These are phyloP conservation scores for Cladosporium sp. DNA, from an alignment of 2,329 filamentous ascomycete genomes.

Conservation along the genomic window DNA sequence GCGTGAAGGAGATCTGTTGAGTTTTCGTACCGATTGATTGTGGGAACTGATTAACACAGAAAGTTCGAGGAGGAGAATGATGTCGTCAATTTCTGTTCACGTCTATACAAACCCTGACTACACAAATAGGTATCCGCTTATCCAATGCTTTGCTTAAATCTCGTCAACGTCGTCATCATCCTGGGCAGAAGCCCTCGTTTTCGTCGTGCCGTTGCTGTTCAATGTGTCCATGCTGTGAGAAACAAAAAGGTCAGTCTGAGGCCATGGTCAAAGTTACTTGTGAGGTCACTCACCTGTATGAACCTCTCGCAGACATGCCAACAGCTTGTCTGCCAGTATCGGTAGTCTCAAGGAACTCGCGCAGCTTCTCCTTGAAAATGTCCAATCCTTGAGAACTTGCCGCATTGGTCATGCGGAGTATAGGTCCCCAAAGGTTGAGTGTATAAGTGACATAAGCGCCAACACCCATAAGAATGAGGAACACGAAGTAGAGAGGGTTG, in stretches of 20 bases:
- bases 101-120: conserved; percentile 12
- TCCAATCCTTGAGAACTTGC: conserved; percentile 83
- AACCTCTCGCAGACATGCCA: conserved; percentile 61
- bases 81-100: conserved; percentile 7
- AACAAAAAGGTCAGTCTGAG: background rate
- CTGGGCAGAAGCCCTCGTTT: conserved; percentile 28
- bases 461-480: conserved; percentile 73
- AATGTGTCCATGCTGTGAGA: conserved; percentile 41
- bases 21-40: background rate
- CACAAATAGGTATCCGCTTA: conserved; percentile 17
- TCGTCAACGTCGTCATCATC: conserved; percentile 40
- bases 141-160: conserved; percentile 27
- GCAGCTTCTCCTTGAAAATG: conserved; percentile 85
- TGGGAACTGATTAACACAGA: background rate
- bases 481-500: conserved; percentile 89
- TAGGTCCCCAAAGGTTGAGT: conserved; percentile 92
- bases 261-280: background rate
- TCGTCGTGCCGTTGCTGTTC: conserved; percentile 46
- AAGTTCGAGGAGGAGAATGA: background rate
- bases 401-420: conserved; percentile 91
- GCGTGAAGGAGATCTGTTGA: background rate
- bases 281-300: conserved; percentile 35
- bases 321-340: conserved; percentile 82
- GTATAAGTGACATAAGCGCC: conserved; percentile 88
- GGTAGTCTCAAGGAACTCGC: conserved; percentile 86